Evolutionary conservation across 2,329 filamentous ascomycete species (phyloP), one percentile per base, ranked within the genome.

Genomic region (Amauroascus niger): DNA sequence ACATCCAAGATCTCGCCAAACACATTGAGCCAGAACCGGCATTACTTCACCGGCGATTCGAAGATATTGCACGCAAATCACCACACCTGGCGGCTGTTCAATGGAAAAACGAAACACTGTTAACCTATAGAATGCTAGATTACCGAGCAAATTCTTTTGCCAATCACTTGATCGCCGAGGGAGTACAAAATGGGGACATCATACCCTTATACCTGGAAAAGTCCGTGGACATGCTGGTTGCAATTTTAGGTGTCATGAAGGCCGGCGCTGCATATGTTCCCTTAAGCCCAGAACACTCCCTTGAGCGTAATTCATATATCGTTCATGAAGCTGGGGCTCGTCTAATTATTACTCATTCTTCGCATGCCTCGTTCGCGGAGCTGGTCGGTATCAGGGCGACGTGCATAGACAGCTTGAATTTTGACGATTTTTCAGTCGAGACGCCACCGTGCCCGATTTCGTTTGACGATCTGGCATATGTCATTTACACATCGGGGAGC

Each of bases 181-280:
- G 53, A 6, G 49, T 58, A 50, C 30, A 47, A 7, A 48, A 43
- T n/a, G 57, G 50, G 37, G 45, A 46, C n/a, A 35, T 53, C 3
- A 52, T 59, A 6, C 53, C 56, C 2, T 16, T 58, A 8, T 58
- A 49, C 26, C 58, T 59, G 35, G 58, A 60, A 28, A 59, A 60
- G 41, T 55, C 55, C 13, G 37, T 28, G 39, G 57, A 56, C 52
- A 49, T 54, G 14, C 33, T 52, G 6, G 50, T 60, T 35, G 49
- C 57, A 11, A 48, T 56, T 22, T 44, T 58, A 6, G 57, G 47
- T n/a, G 52, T 59, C 6, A 35, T 60, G 14, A 58, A 59, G 28
- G 57, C 55, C 9, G 57, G 57, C 6, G 56, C 41, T 18, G 55
- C 57, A 8, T 59, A 54, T 28, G 48, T 59, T 45, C 49, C 52